Evolutionary conservation across 768 basidiomycete species (phyloP), one percentile per base, ranked within the genome.

Genomic region (Leccinum subtestaceum): DNA sequence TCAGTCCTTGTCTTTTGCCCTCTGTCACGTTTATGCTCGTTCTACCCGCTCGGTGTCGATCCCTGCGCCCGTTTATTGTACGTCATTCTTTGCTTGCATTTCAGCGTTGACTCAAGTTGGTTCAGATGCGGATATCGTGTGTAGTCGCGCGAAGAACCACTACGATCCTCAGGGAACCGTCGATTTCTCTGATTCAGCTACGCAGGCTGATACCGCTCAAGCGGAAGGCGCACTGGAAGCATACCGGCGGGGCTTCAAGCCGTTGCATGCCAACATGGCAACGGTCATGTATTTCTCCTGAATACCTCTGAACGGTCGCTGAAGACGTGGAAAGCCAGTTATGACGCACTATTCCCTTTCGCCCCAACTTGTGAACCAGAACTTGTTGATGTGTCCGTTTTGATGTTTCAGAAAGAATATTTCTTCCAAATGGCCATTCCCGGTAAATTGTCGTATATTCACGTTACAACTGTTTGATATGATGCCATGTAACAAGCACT

Each of bases 11-110:
- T 85, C 90, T 0, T 93, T 88, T 54, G 86, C 89, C 0, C 76
- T 94, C 0, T 91, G 89, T 65, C 89, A 94, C 50, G 85, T 91
- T 0, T 93, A 91, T 62, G 88, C 90, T 1, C 82, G 90, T 3
- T 84, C 89, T 10, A 91, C 89, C 3, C 84, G 90, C 23, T 88
- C 89, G 0, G 90, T 91, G 1, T 91, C 90, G 0, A 91, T 91
- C 52, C 90, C 90, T 0, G 90, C 89, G 0, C 90, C 90, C 0
- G 89, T 91, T 0, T 91, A 91, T 63, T 91, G 89, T 91, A 65
- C 65, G 86, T 71, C 25, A 1, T 13, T 38, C 34, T 3, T 5
- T 10, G 2, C 36, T 52, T 15, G 12, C 25, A 2, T 56, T 17
- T 29, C 55, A 45, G 46, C 31, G 2, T 38, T 17, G 45, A 36